Percentiles rank a stretch among this genome's conserved stretches.
These are phyloP conservation scores for Mycosphaerella sp. DNA, from an alignment of 2,329 filamentous ascomycete species.

Conservation along the genomic window DNA sequence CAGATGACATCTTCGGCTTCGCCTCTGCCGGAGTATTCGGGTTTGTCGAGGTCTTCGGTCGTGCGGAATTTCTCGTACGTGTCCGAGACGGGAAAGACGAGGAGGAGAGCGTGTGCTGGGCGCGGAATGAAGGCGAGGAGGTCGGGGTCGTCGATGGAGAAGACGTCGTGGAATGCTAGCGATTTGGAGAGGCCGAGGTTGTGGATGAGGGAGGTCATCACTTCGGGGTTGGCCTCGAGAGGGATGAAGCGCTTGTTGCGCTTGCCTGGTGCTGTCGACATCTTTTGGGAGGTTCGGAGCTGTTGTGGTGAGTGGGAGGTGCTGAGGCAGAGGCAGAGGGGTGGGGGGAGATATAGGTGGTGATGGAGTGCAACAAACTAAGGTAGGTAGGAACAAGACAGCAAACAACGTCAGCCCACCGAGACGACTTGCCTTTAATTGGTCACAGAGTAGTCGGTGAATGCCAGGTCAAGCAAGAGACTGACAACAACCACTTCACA, in stretches of 20 bases:
- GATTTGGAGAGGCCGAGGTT: constrained; percentile 73
- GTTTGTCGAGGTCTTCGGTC: constrained; percentile 60
- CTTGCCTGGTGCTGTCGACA: constrained; percentile 8
- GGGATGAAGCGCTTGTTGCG: constrained; percentile 13
- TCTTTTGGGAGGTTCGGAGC: background rate
- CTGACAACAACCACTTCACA: too few relatives aligned
- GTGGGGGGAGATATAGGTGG: too few relatives aligned
- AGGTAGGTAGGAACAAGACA: too few relatives aligned
- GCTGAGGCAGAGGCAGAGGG: background rate
- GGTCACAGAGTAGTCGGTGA: too few relatives aligned
- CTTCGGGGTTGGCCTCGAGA: constrained; percentile 70
- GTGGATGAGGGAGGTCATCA: constrained; percentile 78
- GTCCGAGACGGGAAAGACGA: constrained; percentile 80
- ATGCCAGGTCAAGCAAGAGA: too few relatives aligned
- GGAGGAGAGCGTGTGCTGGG: constrained; percentile 77
- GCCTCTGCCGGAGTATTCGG: constrained; percentile 63
- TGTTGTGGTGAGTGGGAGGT: background rate
- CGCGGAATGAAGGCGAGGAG: constrained; percentile 82
- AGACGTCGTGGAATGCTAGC: constrained; percentile 83
- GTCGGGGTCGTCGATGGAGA: constrained; percentile 77
- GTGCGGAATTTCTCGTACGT: constrained; percentile 71
- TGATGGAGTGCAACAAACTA: background rate
- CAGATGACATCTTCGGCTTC: constrained; percentile 71
- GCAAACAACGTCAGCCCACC: too few relatives aligned
- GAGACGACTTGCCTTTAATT: too few relatives aligned